phyloP scores from a whole-genome alignment of 169 alveolate genomes.

The Eimeria sp. region DNA sequence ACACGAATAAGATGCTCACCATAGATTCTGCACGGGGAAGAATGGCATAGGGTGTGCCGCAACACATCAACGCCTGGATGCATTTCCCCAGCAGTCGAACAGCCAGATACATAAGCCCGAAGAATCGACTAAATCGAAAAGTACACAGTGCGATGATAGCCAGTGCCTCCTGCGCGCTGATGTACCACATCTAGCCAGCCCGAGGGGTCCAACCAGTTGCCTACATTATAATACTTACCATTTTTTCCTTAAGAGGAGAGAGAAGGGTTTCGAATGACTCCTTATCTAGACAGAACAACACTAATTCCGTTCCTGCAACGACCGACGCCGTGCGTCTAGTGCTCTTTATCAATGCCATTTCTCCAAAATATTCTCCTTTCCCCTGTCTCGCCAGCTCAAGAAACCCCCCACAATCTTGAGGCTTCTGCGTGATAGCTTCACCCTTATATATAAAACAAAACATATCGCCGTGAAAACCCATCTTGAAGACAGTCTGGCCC shows the following conservation, averaged over 20 bases:
- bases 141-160: not conserved
- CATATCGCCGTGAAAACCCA: conserved; percentile 81
- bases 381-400: conserved; percentile 81
- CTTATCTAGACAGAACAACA: conserved; percentile 80
- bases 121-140: not conserved
- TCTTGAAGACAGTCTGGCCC: conserved; percentile 81
- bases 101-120: not conserved
- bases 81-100: not conserved
- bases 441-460: conserved; percentile 80
- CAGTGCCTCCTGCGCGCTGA: too few relatives aligned
- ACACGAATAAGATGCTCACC: not conserved
- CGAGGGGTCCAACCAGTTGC: not conserved
- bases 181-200: too few relatives aligned
- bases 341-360: conserved; percentile 86
- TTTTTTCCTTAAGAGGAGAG: conserved; percentile 65
- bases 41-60: not conserved
- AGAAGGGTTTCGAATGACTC: conserved; percentile 78
- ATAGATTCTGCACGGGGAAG: not conserved
- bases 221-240: conserved; percentile 13
- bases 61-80: not conserved
- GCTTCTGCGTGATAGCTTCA: conserved; percentile 77
- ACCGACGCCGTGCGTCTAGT: conserved; percentile 86
- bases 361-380: conserved; percentile 89
- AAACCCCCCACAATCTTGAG: conserved; percentile 71
- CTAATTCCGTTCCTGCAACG: conserved; percentile 86